phyloP scores from a whole-genome alignment of 2,329 filamentous ascomycete genomes.

The Cyphellophora europaea region DNA sequence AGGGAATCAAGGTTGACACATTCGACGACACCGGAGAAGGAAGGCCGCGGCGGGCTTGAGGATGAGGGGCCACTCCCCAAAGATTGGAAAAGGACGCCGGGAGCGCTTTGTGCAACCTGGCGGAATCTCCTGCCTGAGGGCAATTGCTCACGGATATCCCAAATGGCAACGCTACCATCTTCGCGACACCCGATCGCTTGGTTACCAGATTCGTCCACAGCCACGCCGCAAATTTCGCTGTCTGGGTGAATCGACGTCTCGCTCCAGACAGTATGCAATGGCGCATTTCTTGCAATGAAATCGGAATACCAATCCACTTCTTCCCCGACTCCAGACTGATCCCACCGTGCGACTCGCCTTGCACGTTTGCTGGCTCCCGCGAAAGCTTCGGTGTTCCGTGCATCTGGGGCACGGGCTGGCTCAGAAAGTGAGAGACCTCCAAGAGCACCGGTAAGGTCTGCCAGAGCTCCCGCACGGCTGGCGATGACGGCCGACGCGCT shows the following conservation, averaged over 20 bases:
- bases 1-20: conserved; percentile 70
- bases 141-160: conserved; percentile 54
- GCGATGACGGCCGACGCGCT: conserved; percentile 37
- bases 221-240: conserved; percentile 22
- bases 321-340: conserved; percentile 65
- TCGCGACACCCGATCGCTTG: conserved; percentile 55
- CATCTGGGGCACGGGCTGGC: conserved; percentile 8
- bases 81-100: conserved; percentile 52
- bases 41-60: conserved; percentile 7
- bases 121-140: conserved; percentile 47
- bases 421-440: conserved; percentile 1
- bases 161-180: conserved; percentile 79
- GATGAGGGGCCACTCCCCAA: conserved; percentile 31
- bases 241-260: conserved; percentile 44
- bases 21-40: conserved; percentile 54
- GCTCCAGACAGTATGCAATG: conserved; percentile 68
- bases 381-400: conserved; percentile 20
- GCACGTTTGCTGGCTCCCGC: conserved; percentile 30
- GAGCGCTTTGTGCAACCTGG: conserved; percentile 54
- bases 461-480: conserved; percentile 22
- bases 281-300: conserved; percentile 72
- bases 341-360: conserved; percentile 79
- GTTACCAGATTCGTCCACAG: conserved; percentile 28
- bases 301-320: conserved; percentile 77
- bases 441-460: conserved; percentile 8